phyloP scores from a whole-genome alignment of 73 alveolate species.

The Paramecium pentaurelia region DNA sequence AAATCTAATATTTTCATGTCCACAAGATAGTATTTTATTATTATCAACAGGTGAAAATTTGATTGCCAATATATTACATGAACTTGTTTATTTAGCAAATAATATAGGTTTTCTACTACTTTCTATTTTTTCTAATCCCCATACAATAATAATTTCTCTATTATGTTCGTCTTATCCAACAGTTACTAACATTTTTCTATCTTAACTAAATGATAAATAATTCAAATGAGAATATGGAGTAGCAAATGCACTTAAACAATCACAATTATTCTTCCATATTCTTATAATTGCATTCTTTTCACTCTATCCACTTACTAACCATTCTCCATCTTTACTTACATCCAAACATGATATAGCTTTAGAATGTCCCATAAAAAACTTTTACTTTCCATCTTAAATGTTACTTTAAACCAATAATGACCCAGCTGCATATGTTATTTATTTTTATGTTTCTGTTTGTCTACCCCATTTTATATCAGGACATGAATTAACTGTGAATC shows the following conservation, averaged over 20 bases:
- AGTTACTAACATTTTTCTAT: slow-evolving; percentile 69
- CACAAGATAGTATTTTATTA: slow-evolving; percentile 84
- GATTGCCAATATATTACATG: slow-evolving; percentile 73
- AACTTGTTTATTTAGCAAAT: slow-evolving; percentile 80
- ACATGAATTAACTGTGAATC: slow-evolving; percentile 69
- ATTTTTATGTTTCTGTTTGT: slow-evolving; percentile 24
- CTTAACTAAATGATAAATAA: slow-evolving; percentile 71
- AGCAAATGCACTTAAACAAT: slow-evolving; percentile 68
- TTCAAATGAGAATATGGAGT: slow-evolving; percentile 67
- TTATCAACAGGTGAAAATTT: slow-evolving; percentile 91
- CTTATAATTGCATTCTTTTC: slow-evolving; percentile 76
- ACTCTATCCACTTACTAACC: slow-evolving; percentile 77
- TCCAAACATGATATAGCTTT: slow-evolving; percentile 74
- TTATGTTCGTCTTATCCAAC: slow-evolving; percentile 73
- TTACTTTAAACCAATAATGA: slow-evolving; percentile 70
- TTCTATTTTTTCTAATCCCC: slow-evolving; percentile 84
- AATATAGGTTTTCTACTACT: slow-evolving; percentile 77
- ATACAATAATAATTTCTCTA: slow-evolving; percentile 79
- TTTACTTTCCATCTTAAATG: slow-evolving; percentile 65
- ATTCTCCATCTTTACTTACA: slow-evolving; percentile 75
- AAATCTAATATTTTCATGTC: slow-evolving; percentile 92
- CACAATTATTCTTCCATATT: slow-evolving; percentile 80
- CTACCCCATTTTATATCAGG: slow-evolving; percentile 78
- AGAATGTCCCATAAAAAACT: slow-evolving; percentile 79
- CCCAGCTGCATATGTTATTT: slow-evolving; percentile 76